phyloP scores from a whole-genome alignment of 306 rosid genomes.

The Vigna mungo region DNA sequence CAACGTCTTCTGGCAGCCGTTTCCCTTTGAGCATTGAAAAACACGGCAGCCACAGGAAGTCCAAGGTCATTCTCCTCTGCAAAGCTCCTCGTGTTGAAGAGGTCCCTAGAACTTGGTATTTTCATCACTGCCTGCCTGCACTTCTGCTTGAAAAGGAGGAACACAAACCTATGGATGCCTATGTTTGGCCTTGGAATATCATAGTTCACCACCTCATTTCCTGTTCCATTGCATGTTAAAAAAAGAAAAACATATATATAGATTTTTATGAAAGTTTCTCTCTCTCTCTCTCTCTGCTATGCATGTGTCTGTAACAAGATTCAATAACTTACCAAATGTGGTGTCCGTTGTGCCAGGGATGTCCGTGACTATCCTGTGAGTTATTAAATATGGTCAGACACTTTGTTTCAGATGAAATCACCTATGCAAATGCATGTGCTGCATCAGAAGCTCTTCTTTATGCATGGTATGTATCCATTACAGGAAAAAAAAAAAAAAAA shows the following conservation, averaged over 20 bases:
- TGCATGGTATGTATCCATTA: not conserved
- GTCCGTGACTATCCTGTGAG: conserved; percentile 83
- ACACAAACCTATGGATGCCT: conserved; percentile 94
- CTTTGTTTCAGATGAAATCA: conserved; percentile 8
- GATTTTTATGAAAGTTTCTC: not conserved
- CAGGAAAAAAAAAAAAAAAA: not conserved
- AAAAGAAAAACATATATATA: not conserved
- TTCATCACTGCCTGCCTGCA: conserved; percentile 55
- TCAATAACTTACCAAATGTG: conserved; percentile 65
- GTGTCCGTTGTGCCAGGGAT: conserved; percentile 94
- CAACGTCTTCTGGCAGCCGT: conserved; percentile 84
- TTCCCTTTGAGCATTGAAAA: conserved; percentile 92
- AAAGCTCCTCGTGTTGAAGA: conserved; percentile 63
- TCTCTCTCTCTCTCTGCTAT: not conserved
- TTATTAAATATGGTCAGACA: conserved; percentile 28
- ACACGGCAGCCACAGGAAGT: conserved; percentile 87
- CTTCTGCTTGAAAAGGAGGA: conserved; percentile 79
- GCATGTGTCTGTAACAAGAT: not conserved
- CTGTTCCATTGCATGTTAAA: conserved; percentile 42
- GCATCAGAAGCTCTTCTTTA: not conserved
- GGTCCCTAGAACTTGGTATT: conserved; percentile 63
- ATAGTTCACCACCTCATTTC: conserved; percentile 71
- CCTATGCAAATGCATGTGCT: not conserved
- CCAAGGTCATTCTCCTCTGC: conserved; percentile 71
- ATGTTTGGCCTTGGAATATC: conserved; percentile 84